A percentile compares a stretch with the other conserved stretches of the same genome.
These are phyloP conservation scores for Amanita rimosa DNA, from an alignment of 768 basidiomycete species.

Conservation along the genomic window DNA sequence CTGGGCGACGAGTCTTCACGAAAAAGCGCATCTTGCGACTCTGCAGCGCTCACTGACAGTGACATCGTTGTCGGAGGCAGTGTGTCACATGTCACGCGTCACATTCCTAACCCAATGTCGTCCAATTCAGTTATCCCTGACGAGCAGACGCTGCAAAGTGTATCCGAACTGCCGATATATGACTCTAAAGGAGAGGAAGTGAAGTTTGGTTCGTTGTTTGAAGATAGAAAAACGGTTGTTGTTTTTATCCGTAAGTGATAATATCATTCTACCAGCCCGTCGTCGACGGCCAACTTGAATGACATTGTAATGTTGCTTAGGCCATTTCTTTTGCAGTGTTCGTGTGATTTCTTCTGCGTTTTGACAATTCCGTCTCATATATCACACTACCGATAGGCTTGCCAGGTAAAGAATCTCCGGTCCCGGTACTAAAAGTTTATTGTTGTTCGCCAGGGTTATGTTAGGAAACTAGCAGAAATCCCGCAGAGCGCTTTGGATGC, in stretches of 20 bases:
- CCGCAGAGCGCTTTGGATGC: conserved; percentile 26
- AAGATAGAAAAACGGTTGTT: conserved; percentile 39
- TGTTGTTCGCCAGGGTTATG: conserved; percentile 28
- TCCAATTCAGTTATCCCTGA: conserved; percentile 21
- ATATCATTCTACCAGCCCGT: too few species aligned
- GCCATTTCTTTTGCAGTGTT: conserved; percentile 61
- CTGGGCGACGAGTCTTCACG: conserved; percentile 6
- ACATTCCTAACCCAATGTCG: conserved; percentile 10
- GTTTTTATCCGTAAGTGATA: conserved; percentile 47
- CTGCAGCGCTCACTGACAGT: conserved; percentile 8
- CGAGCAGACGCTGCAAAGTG: conserved; percentile 20
- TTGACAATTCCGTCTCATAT: background rate
- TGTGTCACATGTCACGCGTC: background rate
- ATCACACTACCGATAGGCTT: conserved; percentile 16
- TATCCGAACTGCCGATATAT: conserved; percentile 28
- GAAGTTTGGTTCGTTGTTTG: conserved; percentile 40
- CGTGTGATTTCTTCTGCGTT: background rate
- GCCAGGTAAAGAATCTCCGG: conserved; percentile 23
- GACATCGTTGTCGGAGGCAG: conserved; percentile 1
- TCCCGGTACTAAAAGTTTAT: background rate
- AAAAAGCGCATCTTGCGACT: conserved; percentile 21
- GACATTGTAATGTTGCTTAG: conserved; percentile 17
- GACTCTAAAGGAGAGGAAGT: conserved; percentile 34
- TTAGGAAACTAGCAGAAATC: conserved; percentile 31
- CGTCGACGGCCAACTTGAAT: too few species aligned